Evolutionary conservation across 345 rosid genomes (phyloP), one percentile per base, ranked within the genome.

Genomic region (Tarenaya hassleriana): DNA sequence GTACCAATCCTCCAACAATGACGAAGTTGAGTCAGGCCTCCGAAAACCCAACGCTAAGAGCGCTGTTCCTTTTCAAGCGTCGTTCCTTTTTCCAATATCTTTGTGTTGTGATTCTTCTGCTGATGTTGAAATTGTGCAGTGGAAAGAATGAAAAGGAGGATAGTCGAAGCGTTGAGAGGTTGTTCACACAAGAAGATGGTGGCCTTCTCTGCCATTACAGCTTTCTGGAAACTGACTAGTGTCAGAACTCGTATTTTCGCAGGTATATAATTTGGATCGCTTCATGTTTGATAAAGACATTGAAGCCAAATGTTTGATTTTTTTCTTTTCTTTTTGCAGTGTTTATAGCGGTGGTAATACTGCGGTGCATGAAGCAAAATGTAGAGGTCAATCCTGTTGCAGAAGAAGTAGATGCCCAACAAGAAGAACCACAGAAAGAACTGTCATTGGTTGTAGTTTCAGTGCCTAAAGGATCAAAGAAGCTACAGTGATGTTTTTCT

Each of bases 131-230:
- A n/a, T n/a, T n/a, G n/a, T n/a, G n/a, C 74, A 92, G 96, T 65
- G 53, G 90, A 77, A 67, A 59, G 40, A 42, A 60, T 63, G 53
- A 79, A 68, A 64, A 39, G 48, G 60, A 51, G 74, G 52, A 45
- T 78, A 16, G 44, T 68, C 50, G 88, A 81, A 69, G 71, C 82
- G 8, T 87, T 95, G 96, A 76, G 72, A 61, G 64, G 68, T 40
- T 87, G 95, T 70, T 76, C 96, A 64, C 96, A 77, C 72, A 87
- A 87, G 75, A 92, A 92, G 77, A 37, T 92, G 19, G 79, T 87
- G 1, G 84, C 86, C 52, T 86, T 86, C 55, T 85, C 94, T 16
- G 82, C 81, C 7, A 62, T 63, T 55, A 79, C 84, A 50, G 90
- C 83, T 19, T 92, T 88, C 58, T 92, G 98, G 98, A 84, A 85